phyloP scores from a whole-genome alignment of 1,284 basidiomycete species.

The Ustilago esculenta region DNA sequence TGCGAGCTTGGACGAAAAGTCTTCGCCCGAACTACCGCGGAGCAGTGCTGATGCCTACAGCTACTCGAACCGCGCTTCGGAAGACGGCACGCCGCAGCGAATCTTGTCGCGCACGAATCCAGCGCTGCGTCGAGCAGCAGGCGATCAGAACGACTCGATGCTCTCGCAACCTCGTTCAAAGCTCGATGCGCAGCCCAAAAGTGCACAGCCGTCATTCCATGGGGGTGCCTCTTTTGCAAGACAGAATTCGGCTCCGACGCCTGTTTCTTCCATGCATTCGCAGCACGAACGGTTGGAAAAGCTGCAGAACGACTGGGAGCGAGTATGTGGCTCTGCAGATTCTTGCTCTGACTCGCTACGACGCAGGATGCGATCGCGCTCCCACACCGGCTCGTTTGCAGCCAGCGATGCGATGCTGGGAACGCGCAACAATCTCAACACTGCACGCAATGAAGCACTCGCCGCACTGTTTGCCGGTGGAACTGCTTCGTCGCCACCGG shows the following conservation, averaged over 20 bases:
- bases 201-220: conserved; percentile 3
- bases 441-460: too few relatives aligned
- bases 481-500: conserved; percentile 8
- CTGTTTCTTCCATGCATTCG: too few relatives aligned
- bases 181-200: too few relatives aligned
- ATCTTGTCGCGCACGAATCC: conserved; percentile 4
- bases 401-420: conserved; percentile 4
- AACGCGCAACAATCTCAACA: too few relatives aligned
- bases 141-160: too few relatives aligned
- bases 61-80: background rate
- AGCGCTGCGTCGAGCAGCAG: too few relatives aligned
- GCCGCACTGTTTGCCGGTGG: background rate
- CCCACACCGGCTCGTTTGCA: conserved; percentile 2
- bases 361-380: conserved; percentile 6
- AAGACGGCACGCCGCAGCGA: too few relatives aligned
- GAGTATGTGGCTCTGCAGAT: too few relatives aligned
- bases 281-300: conserved; percentile 13
- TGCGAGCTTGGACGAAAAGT: background rate
- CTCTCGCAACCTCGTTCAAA: background rate
- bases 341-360: conserved; percentile 28
- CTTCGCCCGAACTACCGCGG: conserved; percentile 7
- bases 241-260: conserved; percentile 16
- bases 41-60: conserved; percentile 40
- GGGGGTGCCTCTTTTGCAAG: conserved; percentile 8
- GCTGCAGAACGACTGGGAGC: too few relatives aligned